Conservation (phyloP, 2,329 filamentous ascomycete genomes). For the Ascochyta lentis region DNA sequence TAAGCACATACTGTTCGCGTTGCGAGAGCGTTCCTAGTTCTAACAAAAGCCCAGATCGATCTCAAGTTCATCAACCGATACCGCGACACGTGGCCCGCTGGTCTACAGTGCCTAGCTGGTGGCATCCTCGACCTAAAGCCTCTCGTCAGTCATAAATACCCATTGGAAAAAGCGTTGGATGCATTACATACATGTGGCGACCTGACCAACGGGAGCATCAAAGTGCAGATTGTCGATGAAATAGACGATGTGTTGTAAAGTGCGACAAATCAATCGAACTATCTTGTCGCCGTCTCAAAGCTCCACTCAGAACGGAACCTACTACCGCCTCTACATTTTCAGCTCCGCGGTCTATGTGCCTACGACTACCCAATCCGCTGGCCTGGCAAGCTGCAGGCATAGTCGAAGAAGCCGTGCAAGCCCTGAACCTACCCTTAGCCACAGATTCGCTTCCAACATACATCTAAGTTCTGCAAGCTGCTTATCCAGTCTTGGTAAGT, state of each 20-base stretch:
- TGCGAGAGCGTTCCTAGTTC: background rate
- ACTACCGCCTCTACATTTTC: background rate
- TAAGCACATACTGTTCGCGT: constrained; percentile 29
- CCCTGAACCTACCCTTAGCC: background rate
- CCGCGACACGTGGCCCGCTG: constrained; percentile 72
- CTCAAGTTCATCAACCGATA: constrained; percentile 76
- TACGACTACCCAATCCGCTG: background rate
- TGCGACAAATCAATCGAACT: background rate
- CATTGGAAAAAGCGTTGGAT: constrained; percentile 66
- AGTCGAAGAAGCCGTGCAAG: background rate
- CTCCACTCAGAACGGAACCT: background rate
- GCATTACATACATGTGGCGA: constrained; percentile 63
- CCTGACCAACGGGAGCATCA: constrained; percentile 62
- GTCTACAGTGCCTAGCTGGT: constrained; percentile 66
- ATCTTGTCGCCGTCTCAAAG: background rate
- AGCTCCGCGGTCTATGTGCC: background rate
- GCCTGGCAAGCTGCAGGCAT: background rate
- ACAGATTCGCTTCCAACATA: no score
- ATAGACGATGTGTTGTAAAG: constrained; percentile 33
- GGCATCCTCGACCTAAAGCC: constrained; percentile 67
- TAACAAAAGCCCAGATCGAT: constrained; percentile 59
- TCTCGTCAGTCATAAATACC: constrained; percentile 68
- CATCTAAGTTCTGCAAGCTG: no score
- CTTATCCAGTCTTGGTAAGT: no score
- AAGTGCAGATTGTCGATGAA: constrained; percentile 65